A percentile compares a stretch with the other conserved stretches of the same genome.
Conservation (phyloP, 2,329 filamentous ascomycete species). For the Pseudogymnoascus sp. region DNA sequence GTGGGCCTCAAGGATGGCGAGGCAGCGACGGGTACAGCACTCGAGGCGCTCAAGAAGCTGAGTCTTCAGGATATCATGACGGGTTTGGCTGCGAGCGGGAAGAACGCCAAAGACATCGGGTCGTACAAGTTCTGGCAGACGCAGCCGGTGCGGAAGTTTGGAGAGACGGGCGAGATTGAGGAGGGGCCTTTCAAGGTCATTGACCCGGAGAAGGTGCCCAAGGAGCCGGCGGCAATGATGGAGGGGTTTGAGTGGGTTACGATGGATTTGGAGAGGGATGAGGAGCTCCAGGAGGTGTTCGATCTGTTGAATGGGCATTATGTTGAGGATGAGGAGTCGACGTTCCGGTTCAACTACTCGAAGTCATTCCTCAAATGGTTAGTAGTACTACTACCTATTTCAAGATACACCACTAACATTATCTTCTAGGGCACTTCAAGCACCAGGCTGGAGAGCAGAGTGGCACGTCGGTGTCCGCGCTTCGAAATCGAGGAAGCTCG, state of each 20-base stretch:
- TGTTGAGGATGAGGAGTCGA: conserved; percentile 92
- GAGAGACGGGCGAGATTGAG: conserved; percentile 48
- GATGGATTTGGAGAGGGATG: conserved; percentile 73
- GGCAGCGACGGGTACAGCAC: conserved; percentile 33
- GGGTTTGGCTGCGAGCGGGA: conserved; percentile 66
- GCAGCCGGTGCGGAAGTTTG: conserved; percentile 86
- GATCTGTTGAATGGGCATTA: conserved; percentile 90
- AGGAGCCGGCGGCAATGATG: conserved; percentile 66
- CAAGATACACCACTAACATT: conserved; percentile 18
- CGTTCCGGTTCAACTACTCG: conserved; percentile 97
- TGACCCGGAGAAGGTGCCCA: conserved; percentile 69
- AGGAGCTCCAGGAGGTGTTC: conserved; percentile 81
- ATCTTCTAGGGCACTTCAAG: conserved; percentile 70
- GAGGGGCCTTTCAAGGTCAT: conserved; percentile 83
- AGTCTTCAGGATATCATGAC: conserved; percentile 67
- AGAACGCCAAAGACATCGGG: conserved; percentile 93
- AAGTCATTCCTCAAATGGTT: conserved; percentile 82
- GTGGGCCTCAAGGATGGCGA: conserved; percentile 32
- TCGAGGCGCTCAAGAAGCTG: conserved; percentile 53
- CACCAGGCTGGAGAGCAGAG: conserved; percentile 85
- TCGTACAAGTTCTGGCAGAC: conserved; percentile 99
- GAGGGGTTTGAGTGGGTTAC: conserved; percentile 92
- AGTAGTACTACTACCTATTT: conserved; percentile 21
- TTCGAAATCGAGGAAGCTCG: conserved; percentile 73
- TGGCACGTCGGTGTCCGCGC: conserved; percentile 95